Evolutionary conservation across 2,329 filamentous ascomycete species (phyloP).

Genomic region (Bipolaris gigantea): DNA sequence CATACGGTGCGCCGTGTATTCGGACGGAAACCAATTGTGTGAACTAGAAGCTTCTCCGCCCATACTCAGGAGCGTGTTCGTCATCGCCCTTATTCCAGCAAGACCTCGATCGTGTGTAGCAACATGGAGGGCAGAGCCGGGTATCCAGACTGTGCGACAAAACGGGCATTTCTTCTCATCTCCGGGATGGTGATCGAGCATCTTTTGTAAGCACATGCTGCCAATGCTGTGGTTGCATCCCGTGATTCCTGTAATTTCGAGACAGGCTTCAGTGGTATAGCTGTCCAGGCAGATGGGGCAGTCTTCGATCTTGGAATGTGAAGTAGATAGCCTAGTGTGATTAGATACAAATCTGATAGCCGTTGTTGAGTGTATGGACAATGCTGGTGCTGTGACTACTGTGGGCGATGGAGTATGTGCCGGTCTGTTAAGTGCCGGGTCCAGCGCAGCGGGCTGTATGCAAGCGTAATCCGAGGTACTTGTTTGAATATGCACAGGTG

Average conservation of each 20-base stretch:
- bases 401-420: neutral
- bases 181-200: constrained; percentile 9
- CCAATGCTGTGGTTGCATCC: constrained; percentile 25
- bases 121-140: neutral
- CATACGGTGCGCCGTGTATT: neutral
- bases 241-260: constrained; percentile 16
- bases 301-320: constrained; percentile 4
- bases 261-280: constrained; percentile 12
- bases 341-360: neutral
- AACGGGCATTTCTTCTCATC: constrained; percentile 25
- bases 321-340: neutral
- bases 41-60: neutral
- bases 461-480: no score
- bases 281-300: constrained; percentile 28
- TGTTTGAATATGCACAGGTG: no score
- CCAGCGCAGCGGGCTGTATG: neutral
- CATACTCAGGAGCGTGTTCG: neutral
- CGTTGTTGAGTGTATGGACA: neutral
- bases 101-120: neutral
- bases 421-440: neutral
- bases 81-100: neutral
- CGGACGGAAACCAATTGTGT: neutral
- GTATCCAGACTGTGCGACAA: constrained; percentile 29
- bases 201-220: constrained; percentile 11
- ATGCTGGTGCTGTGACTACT: neutral